Percentiles rank a stretch among this genome's conserved stretches.
phyloP scores from a whole-genome alignment of 2,329 filamentous ascomycete genomes.

The Aspergillus thermomutatus region DNA sequence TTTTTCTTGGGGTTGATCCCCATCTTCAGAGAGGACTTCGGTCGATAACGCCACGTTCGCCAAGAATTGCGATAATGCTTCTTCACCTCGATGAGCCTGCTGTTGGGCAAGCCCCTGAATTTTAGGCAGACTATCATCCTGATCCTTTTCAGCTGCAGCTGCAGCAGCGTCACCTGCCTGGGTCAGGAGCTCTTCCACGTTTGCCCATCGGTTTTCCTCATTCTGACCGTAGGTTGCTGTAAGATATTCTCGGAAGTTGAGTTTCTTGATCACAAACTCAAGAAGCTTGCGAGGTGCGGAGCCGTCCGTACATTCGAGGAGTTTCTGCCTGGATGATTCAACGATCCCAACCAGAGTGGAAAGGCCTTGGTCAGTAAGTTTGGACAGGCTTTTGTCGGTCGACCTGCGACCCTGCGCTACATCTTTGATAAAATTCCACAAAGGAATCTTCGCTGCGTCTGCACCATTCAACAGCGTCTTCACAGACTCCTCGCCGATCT shows the following conservation, averaged over 20 bases:
- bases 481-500: constrained; percentile 75
- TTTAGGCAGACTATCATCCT: constrained; percentile 55
- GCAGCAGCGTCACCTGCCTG: constrained; percentile 69
- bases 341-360: constrained; percentile 59
- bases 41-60: constrained; percentile 85
- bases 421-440: constrained; percentile 73
- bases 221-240: constrained; percentile 69
- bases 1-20: constrained; percentile 50
- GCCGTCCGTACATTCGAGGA: constrained; percentile 44
- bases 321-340: constrained; percentile 53
- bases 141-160: constrained; percentile 52
- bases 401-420: constrained; percentile 51
- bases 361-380: constrained; percentile 56
- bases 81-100: constrained; percentile 49
- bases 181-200: constrained; percentile 80
- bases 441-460: constrained; percentile 61
- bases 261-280: constrained; percentile 58
- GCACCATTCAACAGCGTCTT: constrained; percentile 74
- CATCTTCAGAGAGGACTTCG: constrained; percentile 59
- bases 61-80: constrained; percentile 75
- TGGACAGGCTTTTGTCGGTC: constrained; percentile 53
- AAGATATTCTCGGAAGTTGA: constrained; percentile 72
- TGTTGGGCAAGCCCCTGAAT: constrained; percentile 70
- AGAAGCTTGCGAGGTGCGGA: constrained; percentile 49
- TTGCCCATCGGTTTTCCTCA: constrained; percentile 76